Conservation (phyloP, 768 basidiomycete genomes). For the Hypsizygus marmoreus region DNA sequence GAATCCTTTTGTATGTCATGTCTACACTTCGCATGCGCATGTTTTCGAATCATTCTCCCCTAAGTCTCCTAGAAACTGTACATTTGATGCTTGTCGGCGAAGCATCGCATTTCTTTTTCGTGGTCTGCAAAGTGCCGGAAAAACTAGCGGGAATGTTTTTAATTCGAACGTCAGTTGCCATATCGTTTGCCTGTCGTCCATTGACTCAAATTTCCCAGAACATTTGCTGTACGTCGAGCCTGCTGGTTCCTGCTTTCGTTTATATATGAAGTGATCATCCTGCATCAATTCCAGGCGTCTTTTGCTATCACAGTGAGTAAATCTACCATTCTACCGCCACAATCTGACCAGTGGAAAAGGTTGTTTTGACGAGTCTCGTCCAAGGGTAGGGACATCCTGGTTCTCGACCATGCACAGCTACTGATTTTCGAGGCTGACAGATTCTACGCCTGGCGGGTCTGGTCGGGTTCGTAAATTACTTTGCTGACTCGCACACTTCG, state of each 20-base stretch:
- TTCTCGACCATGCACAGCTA: neutral
- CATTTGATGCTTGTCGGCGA: neutral
- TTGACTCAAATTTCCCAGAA: too few species aligned
- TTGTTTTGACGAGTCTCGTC: neutral
- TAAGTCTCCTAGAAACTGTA: constrained; percentile 3
- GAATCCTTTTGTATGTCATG: neutral
- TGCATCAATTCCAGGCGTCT: neutral
- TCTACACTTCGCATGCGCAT: neutral
- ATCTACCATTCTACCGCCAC: neutral
- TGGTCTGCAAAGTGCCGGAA: constrained; percentile 3
- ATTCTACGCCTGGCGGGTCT: constrained; percentile 1
- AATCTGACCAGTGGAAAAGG: too few species aligned
- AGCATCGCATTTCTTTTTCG: neutral
- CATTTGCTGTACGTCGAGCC: neutral
- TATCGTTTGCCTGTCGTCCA: too few species aligned
- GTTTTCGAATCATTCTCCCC: neutral
- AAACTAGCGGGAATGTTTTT: neutral
- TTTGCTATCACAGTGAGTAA: neutral
- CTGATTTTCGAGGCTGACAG: neutral
- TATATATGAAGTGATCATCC: neutral
- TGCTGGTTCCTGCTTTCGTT: too few species aligned
- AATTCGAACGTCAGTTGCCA: neutral
- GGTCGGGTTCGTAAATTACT: neutral
- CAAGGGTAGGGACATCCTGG: neutral
- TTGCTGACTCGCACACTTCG: neutral